A percentile compares a stretch with the other conserved stretches of the same genome.
These are phyloP conservation scores for Leccinum barrowsii DNA, from an alignment of 768 basidiomycete species.

Conservation along the genomic window DNA sequence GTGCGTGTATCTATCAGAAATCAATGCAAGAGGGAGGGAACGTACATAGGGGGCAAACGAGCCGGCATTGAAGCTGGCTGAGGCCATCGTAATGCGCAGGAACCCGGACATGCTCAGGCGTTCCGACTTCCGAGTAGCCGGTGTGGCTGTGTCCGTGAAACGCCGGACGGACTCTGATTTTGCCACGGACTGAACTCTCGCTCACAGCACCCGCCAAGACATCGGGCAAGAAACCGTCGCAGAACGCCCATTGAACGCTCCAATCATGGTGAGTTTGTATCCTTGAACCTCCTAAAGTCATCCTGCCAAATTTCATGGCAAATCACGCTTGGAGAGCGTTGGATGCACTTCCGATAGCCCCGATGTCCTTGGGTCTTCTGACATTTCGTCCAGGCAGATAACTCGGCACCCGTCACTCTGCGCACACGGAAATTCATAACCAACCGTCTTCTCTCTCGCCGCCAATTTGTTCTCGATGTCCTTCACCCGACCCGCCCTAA, in stretches of 20 bases:
- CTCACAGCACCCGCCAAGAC: slow-evolving; percentile 25
- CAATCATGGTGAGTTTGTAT: slow-evolving; percentile 36
- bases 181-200: slow-evolving; percentile 1
- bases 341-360: slow-evolving; percentile 24
- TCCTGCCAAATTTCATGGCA: slow-evolving; percentile 4
- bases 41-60: slow-evolving; percentile 64
- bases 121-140: not conserved
- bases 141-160: slow-evolving; percentile 38
- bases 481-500: slow-evolving; percentile 95
- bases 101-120: not conserved
- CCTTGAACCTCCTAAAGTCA: slow-evolving; percentile 7
- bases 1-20: not conserved
- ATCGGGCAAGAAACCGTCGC: slow-evolving; percentile 25
- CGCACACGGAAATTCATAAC: slow-evolving; percentile 99
- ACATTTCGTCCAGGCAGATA: slow-evolving; percentile 57
- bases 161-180: slow-evolving; percentile 40
- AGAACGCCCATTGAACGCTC: slow-evolving; percentile 14
- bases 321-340: slow-evolving; percentile 9
- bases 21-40: not conserved
- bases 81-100: slow-evolving; percentile 1
- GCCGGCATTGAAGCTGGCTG: slow-evolving; percentile 22
- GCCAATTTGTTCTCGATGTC: slow-evolving; percentile 93
- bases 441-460: slow-evolving; percentile 93
- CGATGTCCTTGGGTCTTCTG: slow-evolving; percentile 23
- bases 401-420: slow-evolving; percentile 84